Evolutionary conservation across 768 basidiomycete species (phyloP), one percentile per base, ranked within the genome.

Genomic region (Leccinum uliginosum): DNA sequence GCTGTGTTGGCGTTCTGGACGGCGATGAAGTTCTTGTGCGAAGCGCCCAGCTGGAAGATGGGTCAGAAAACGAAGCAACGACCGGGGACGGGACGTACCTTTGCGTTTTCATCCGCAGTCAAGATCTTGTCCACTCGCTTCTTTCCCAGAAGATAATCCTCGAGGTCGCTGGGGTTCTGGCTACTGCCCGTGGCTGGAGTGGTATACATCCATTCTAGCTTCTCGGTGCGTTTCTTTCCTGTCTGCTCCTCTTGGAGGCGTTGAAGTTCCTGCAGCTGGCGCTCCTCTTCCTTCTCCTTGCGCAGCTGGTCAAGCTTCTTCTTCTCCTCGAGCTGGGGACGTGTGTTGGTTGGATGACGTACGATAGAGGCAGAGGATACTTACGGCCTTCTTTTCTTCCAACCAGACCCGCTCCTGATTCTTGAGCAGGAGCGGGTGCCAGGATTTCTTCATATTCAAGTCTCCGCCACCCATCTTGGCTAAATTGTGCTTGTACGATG

Each of bases 401-500:
- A 98, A 82, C 96, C 97, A 98, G 67, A 98, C 97, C 83, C 91
- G 85, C 85, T 96, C 93, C 87, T 98, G 96, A 76, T 96, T 96
- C 72, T 93, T 93, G 74, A 97, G 74, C 75, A 96, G 90, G 81
- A 94, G 86, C 82, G 95, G 95, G 73, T 98, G 95, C 95, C 95
- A 98, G 62, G 92, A 94, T 83, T 97, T 96, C 76, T 91, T 97
- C 95, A 98, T 98, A 70, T 98, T 98, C 71, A 98, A 80, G 74
- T 98, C 95, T 59, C 91, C 95, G 57, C 95, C 94, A 84, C 95
- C 95, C 95, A 98, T 98, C 67, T 88, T 97, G 80, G 65, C 64
- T 67, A 54, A 59, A 51, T 68, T 66, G 55, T 56, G 55, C 6
- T 63, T 24, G 38, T 46, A 57, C 14, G 56, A n/a, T 51, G 30